These are phyloP conservation scores for Leccinum longicurvipes DNA, from an alignment of 768 basidiomycete species.

Conservation along the genomic window DNA sequence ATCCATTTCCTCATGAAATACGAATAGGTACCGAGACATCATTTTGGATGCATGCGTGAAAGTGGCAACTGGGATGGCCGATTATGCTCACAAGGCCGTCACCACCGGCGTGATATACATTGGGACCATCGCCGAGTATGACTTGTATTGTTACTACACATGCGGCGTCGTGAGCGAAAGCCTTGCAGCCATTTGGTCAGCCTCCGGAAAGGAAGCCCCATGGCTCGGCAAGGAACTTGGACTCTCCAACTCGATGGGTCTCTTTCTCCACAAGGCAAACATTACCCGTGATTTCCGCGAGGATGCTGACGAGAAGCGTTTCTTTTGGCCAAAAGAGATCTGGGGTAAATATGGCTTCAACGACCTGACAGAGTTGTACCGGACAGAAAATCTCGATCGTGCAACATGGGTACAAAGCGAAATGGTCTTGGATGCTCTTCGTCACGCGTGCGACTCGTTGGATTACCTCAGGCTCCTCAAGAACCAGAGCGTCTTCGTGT, in stretches of 20 bases:
- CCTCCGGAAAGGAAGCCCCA: conserved; percentile 74
- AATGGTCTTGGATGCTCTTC: too few species aligned
- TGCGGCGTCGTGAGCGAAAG: conserved; percentile 98
- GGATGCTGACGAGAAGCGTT: too few species aligned
- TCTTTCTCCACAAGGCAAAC: conserved; percentile 95
- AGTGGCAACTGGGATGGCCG: conserved; percentile 96
- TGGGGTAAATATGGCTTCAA: too few species aligned
- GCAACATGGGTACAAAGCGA: too few species aligned
- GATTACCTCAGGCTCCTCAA: conserved; percentile 86
- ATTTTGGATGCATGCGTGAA: conserved; percentile 81
- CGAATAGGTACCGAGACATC: conserved; percentile 64
- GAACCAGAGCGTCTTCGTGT: conserved; percentile 95
- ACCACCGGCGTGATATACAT: conserved; percentile 68
- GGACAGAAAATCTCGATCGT: too few species aligned
- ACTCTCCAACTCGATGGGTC: conserved; percentile 91
- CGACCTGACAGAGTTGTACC: too few species aligned
- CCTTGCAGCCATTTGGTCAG: conserved; percentile 81
- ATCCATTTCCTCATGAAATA: not conserved
- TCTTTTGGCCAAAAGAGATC: conserved; percentile 95
- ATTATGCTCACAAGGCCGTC: conserved; percentile 83
- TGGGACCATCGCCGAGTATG: conserved; percentile 79
- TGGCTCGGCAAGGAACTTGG: conserved; percentile 80
- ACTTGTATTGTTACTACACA: conserved; percentile 97
- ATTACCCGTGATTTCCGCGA: too few species aligned
- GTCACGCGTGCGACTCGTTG: conserved; percentile 78